Conservation (phyloP, 2,329 filamentous ascomycete genomes). For the Didymella lethalis region DNA sequence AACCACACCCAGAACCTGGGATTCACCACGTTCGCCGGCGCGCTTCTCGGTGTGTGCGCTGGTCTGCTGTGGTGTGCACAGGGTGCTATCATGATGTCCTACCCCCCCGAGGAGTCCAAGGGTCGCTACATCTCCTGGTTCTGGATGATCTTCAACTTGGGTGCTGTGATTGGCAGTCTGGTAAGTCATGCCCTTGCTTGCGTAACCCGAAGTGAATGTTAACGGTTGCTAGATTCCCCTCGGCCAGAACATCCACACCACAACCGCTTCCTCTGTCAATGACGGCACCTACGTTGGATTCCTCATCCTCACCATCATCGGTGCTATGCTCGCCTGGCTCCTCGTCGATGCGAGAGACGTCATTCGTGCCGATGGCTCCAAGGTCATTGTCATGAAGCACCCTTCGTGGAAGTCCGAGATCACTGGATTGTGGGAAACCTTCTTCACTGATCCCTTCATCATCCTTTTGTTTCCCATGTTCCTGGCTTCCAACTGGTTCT, state of each 20-base stretch:
- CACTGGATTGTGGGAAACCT: constrained; percentile 75
- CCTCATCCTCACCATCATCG: constrained; percentile 79
- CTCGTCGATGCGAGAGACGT: constrained; percentile 77
- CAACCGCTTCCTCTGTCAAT: constrained; percentile 60
- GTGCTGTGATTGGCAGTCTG: constrained; percentile 83
- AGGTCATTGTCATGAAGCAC: constrained; percentile 88
- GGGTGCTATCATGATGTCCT: constrained; percentile 88
- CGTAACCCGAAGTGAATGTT: constrained; percentile 44
- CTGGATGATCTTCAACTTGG: constrained; percentile 95
- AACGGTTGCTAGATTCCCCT: constrained; percentile 67
- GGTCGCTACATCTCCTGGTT: constrained; percentile 90
- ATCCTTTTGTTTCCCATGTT: constrained; percentile 83
- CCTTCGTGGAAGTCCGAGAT: constrained; percentile 85
- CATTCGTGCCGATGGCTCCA: constrained; percentile 76
- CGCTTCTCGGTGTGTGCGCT: constrained; percentile 78
- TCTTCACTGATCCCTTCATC: constrained; percentile 75
- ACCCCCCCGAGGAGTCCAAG: constrained; percentile 81
- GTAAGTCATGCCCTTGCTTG: constrained; percentile 54
- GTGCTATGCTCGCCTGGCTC: constrained; percentile 72
- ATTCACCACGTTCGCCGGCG: constrained; percentile 79
- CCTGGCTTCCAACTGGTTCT: constrained; percentile 80
- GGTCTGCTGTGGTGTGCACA: constrained; percentile 84
- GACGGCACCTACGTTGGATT: constrained; percentile 91
- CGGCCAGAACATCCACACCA: constrained; percentile 72
- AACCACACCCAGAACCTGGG: constrained; percentile 72